These are phyloP conservation scores for Leccinum angustisporum DNA, from an alignment of 1,284 basidiomycete genomes.

Conservation along the genomic window DNA sequence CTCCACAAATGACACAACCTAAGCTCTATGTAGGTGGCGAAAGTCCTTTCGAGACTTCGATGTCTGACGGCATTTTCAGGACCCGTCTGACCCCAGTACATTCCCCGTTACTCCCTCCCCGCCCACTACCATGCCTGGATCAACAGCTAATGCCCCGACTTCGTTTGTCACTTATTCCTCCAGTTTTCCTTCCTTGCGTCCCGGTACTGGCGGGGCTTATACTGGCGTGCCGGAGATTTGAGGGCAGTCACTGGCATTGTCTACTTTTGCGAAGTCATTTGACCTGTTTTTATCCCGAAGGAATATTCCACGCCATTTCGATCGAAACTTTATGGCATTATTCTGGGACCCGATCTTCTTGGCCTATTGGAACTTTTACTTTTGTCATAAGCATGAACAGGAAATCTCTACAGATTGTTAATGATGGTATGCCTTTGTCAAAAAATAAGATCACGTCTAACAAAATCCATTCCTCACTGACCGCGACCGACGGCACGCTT, in stretches of 20 bases:
- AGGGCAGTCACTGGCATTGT: neutral
- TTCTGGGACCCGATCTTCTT: too few species aligned
- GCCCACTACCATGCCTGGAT: slow-evolving; percentile 2
- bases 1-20: slow-evolving; percentile 26
- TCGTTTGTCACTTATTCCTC: slow-evolving; percentile 13
- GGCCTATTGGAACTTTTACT: too few species aligned
- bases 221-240: slow-evolving; percentile 31
- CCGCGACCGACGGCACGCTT: slow-evolving; percentile 72
- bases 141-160: slow-evolving; percentile 10
- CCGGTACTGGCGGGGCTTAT: slow-evolving; percentile 22
- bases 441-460: slow-evolving; percentile 24
- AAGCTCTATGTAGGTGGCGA: slow-evolving; percentile 31
- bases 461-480: slow-evolving; percentile 38
- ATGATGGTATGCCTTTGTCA: too few species aligned
- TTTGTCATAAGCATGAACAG: too few species aligned
- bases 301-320: too few species aligned
- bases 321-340: too few species aligned
- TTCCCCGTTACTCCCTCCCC: slow-evolving; percentile 29
- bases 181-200: neutral
- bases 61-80: slow-evolving; percentile 19
- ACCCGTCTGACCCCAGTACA: slow-evolving; percentile 36
- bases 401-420: too few species aligned
- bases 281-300: too few species aligned
- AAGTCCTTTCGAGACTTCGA: neutral
- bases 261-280: neutral